Conservation (phyloP, 2,329 filamentous ascomycete species). For the Epichloe baconii region DNA sequence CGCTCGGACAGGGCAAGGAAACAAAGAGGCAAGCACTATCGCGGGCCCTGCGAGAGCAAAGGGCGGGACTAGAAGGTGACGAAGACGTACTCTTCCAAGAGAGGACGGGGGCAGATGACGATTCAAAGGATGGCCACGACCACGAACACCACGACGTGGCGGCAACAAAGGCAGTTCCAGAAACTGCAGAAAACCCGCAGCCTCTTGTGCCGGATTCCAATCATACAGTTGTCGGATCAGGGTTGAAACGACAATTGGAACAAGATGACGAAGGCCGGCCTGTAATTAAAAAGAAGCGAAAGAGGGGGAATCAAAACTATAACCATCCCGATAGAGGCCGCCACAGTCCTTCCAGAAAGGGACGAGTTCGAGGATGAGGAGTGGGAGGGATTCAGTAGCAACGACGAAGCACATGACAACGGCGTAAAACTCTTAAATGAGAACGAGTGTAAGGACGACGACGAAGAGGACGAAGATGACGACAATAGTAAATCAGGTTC, state of each 20-base stretch:
- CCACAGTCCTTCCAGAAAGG: constrained; percentile 22
- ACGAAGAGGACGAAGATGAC: constrained; percentile 12
- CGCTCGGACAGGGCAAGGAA: constrained; percentile 58
- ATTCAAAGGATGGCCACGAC: constrained; percentile 13
- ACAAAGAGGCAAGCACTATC: constrained; percentile 57
- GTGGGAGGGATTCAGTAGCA: constrained; percentile 51
- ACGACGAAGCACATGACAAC: constrained; percentile 19
- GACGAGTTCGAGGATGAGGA: constrained; percentile 32
- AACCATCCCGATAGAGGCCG: constrained; percentile 26
- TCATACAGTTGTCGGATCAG: constrained; percentile 45
- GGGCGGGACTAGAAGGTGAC: constrained; percentile 47
- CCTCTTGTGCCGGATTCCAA: background rate
- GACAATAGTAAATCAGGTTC: constrained; percentile 19
- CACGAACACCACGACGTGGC: constrained; percentile 8
- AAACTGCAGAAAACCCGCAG: background rate
- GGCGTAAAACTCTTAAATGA: constrained; percentile 8
- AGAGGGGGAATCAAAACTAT: constrained; percentile 50
- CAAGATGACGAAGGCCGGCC: constrained; percentile 67
- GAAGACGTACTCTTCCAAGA: constrained; percentile 40
- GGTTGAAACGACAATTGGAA: constrained; percentile 77
- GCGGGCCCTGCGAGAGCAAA: constrained; percentile 49
- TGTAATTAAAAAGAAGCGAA: constrained; percentile 71
- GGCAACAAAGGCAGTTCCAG: background rate
- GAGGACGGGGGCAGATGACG: constrained; percentile 19
- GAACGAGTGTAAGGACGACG: constrained; percentile 14